Percentiles rank a stretch among this genome's conserved stretches.
Evolutionary conservation across 176 grass and related monocot species (phyloP).

Genomic region (Phyllostachys edulis): DNA sequence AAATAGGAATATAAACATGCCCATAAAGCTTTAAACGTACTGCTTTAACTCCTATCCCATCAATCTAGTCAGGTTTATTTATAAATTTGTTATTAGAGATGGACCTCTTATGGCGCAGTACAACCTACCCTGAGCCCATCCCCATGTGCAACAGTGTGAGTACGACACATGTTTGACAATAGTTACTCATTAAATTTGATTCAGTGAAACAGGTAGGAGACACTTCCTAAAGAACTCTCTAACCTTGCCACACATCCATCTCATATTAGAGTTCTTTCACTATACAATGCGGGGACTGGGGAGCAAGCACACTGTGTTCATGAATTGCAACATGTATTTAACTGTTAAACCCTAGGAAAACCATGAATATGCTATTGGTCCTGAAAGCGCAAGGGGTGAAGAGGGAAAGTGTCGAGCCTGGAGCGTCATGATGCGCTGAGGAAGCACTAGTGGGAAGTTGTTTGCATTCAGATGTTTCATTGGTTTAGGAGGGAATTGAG

Average conservation of each 20-base stretch:
- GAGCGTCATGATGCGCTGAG: too few relatives aligned
- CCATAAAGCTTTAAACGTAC: neutral
- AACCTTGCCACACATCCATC: neutral
- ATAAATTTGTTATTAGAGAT: neutral
- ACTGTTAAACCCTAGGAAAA: constrained; percentile 1
- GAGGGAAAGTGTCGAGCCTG: too few relatives aligned
- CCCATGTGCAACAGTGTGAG: neutral
- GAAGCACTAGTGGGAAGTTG: too few relatives aligned
- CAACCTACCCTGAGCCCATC: neutral
- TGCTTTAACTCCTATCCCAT: neutral
- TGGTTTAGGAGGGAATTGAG: too few relatives aligned
- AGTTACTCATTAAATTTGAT: constrained; percentile 1
- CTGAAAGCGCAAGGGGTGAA: neutral
- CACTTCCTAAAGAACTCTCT: neutral
- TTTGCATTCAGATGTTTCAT: too few relatives aligned
- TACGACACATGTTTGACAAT: neutral
- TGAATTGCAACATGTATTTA: neutral
- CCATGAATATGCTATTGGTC: neutral
- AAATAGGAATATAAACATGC: neutral
- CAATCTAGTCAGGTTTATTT: neutral
- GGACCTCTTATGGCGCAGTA: constrained; percentile 6
- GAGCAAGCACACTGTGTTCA: neutral
- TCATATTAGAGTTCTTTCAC: constrained; percentile 9
- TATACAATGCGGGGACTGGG: neutral
- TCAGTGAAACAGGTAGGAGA: neutral